Percentiles rank a stretch among this genome's conserved stretches.
phyloP scores from a whole-genome alignment of 2,329 filamentous ascomycete genomes.

The Penicillium thymicola region DNA sequence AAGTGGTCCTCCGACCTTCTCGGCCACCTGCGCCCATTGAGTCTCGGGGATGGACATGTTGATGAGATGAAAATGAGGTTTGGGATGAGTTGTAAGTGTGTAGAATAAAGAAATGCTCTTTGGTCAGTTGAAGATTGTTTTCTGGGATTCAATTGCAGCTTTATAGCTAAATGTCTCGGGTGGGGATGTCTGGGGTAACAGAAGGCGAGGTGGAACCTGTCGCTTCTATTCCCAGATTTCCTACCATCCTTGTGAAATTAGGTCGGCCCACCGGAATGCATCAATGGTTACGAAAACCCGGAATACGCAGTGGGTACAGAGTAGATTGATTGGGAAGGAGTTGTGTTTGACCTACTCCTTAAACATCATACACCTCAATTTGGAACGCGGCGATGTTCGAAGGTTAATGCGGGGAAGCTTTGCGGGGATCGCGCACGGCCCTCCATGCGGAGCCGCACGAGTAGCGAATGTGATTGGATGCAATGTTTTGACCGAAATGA shows the following conservation, averaged over 20 bases:
- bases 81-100: not conserved
- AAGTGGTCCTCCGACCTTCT: conserved; percentile 70
- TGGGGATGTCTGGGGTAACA: not conserved
- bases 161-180: not conserved
- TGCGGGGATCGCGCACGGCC: conserved; percentile 5
- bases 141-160: not conserved
- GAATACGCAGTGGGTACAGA: too few species aligned
- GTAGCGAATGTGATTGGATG: not conserved
- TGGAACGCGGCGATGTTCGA: not conserved
- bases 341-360: not conserved
- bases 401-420: conserved; percentile 11
- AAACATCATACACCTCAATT: not conserved
- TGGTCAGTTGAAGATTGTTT: not conserved
- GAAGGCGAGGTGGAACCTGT: not conserved
- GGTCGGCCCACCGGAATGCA: conserved; percentile 5
- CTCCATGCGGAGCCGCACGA: conserved; percentile 15
- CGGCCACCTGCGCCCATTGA: conserved; percentile 90
- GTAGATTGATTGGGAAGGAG: not conserved
- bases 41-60: conserved; percentile 62
- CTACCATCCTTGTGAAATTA: not conserved
- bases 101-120: not conserved
- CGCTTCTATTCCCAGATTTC: not conserved
- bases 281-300: not conserved
- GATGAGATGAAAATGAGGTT: not conserved
- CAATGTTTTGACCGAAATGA: not conserved